Evolutionary conservation across 2,329 filamentous ascomycete genomes (phyloP).

Genomic region (Pezicula radicicola): DNA sequence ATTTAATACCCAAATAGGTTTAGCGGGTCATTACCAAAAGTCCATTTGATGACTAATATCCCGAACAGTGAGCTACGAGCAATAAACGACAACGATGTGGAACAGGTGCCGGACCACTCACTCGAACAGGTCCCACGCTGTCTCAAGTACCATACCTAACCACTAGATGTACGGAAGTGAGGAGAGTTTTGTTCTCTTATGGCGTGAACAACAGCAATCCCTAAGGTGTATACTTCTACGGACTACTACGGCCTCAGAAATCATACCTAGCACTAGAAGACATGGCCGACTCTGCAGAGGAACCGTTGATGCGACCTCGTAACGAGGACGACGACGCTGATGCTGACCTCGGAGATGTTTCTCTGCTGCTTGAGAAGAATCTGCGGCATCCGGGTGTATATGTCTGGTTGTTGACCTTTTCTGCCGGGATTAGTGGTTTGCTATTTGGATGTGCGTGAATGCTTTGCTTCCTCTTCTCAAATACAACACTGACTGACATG

Average conservation of each 20-base stretch:
- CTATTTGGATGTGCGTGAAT: slow-evolving; percentile 61
- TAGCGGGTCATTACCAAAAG: too few species aligned
- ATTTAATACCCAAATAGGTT: too few species aligned
- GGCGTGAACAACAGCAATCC: too few species aligned
- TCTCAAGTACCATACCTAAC: too few species aligned
- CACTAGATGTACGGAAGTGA: too few species aligned
- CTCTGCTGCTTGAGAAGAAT: slow-evolving; percentile 25
- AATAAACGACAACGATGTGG: too few species aligned
- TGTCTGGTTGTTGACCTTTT: slow-evolving; percentile 59
- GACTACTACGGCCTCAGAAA: slow-evolving; percentile 1
- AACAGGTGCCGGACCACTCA: too few species aligned
- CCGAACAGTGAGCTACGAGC: too few species aligned
- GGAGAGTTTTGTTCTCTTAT: too few species aligned
- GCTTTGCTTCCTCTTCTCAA: neutral
- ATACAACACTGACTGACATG: neutral
- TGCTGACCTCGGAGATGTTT: slow-evolving; percentile 17
- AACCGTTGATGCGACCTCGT: slow-evolving; percentile 24
- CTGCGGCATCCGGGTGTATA: slow-evolving; percentile 38
- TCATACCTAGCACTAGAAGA: slow-evolving; percentile 17
- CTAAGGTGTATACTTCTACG: too few species aligned
- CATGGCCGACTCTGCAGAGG: slow-evolving; percentile 25
- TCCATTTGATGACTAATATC: too few species aligned
- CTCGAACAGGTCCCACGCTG: too few species aligned
- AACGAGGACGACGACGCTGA: slow-evolving; percentile 8
- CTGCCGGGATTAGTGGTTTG: slow-evolving; percentile 64